Evolutionary conservation across 2,329 filamentous ascomycete species (phyloP).

Genomic region (Monosporascus sp.): DNA sequence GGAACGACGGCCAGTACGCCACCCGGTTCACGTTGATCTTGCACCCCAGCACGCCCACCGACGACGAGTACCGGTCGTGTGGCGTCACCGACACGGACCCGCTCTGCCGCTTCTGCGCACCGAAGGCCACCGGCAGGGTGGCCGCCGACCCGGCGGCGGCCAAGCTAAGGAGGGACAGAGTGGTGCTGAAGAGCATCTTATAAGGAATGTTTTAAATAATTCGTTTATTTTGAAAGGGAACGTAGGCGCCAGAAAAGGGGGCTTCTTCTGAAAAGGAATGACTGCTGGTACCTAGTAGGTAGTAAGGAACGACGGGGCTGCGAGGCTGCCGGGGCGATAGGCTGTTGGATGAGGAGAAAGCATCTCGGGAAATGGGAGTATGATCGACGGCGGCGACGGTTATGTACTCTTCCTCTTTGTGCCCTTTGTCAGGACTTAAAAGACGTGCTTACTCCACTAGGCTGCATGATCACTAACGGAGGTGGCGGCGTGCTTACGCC

Average conservation of each 20-base stretch:
- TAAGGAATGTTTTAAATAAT: background rate
- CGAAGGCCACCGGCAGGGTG: conserved; percentile 7
- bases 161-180: background rate
- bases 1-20: conserved; percentile 52
- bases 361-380: background rate
- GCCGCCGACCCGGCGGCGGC: conserved; percentile 7
- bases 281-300: background rate
- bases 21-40: conserved; percentile 57
- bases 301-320: background rate
- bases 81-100: conserved; percentile 39
- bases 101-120: conserved; percentile 1
- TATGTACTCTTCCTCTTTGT: background rate
- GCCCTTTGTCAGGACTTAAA: background rate
- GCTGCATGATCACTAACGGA: too few species aligned
- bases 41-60: conserved; percentile 55
- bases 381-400: background rate
- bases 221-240: too few species aligned
- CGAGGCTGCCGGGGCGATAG: background rate
- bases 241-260: too few species aligned
- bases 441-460: background rate
- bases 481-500: background rate
- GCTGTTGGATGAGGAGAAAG: background rate
- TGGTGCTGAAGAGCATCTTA: background rate
- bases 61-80: conserved; percentile 52
- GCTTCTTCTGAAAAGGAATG: background rate